phyloP scores from a whole-genome alignment of 768 basidiomycete species.

The Clavulina sp. region DNA sequence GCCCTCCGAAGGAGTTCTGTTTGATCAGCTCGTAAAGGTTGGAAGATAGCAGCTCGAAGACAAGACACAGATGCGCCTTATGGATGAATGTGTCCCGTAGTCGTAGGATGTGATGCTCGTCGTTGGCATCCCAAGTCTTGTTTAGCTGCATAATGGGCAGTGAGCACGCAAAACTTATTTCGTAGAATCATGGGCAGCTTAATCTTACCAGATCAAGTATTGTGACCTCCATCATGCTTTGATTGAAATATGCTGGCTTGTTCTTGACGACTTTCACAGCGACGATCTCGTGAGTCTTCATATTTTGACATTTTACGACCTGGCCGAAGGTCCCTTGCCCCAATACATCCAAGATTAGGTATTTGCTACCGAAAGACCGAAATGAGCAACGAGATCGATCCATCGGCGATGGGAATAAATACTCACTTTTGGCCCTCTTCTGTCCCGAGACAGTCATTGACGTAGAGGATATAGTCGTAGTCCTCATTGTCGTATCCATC shows the following conservation, averaged over 20 bases:
- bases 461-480: constrained; percentile 97
- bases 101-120: constrained; percentile 92
- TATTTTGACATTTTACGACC: constrained; percentile 98
- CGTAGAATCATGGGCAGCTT: background rate
- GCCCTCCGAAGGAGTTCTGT: constrained; percentile 96
- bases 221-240: constrained; percentile 99
- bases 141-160: constrained; percentile 47
- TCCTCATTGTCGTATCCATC: constrained; percentile 98
- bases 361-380: constrained; percentile 30
- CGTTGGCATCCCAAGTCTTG: constrained; percentile 79
- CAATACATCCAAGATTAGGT: constrained; percentile 92
- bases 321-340: constrained; percentile 99
- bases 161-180: background rate
- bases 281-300: constrained; percentile 96
- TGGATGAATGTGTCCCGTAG: constrained; percentile 94
- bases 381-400: constrained; percentile 5
- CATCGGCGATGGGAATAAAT: constrained; percentile 5
- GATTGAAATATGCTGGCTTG: constrained; percentile 98
- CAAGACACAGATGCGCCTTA: constrained; percentile 88
- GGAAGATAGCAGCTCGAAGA: constrained; percentile 91
- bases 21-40: constrained; percentile 99
- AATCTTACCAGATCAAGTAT: constrained; percentile 82
- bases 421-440: constrained; percentile 91
- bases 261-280: constrained; percentile 99
- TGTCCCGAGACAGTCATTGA: constrained; percentile 91